Evolutionary conservation across 306 rosid species (phyloP).

Genomic region (Acmispon strigosus): DNA sequence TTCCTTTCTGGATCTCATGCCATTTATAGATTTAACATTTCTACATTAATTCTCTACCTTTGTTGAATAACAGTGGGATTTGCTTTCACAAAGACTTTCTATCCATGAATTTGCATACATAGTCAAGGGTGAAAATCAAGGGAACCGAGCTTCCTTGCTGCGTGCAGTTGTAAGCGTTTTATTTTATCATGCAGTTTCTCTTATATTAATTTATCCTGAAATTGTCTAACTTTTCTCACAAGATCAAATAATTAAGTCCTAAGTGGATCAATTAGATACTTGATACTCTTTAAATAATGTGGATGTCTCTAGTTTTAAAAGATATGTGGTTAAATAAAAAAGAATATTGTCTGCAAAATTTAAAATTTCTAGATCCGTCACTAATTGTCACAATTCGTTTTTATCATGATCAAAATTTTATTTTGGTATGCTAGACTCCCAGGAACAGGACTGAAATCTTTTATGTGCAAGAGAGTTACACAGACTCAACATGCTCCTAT

Average conservation of each 20-base stretch:
- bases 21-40: background rate
- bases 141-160: conserved; percentile 45
- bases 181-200: too few species aligned
- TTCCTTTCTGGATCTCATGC: background rate
- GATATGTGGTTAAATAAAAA: too few species aligned
- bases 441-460: conserved; percentile 8
- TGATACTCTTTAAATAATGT: too few species aligned
- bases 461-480: conserved; percentile 51
- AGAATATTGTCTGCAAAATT: too few species aligned
- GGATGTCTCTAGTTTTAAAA: too few species aligned
- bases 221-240: too few species aligned
- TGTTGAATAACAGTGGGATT: conserved; percentile 44
- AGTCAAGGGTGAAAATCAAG: conserved; percentile 23
- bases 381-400: too few species aligned
- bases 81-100: conserved; percentile 19
- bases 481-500: conserved; percentile 35
- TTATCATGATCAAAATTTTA: background rate
- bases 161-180: conserved; percentile 29
- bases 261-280: too few species aligned
- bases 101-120: conserved; percentile 25
- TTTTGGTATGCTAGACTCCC: conserved; percentile 25
- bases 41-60: background rate
- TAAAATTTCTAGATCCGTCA: too few species aligned
- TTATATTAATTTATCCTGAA: too few species aligned
- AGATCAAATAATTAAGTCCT: too few species aligned